Base-by-base conservation (phyloP, 345 rosid genomes). In the Eucalyptus erythrocorys region DNA sequence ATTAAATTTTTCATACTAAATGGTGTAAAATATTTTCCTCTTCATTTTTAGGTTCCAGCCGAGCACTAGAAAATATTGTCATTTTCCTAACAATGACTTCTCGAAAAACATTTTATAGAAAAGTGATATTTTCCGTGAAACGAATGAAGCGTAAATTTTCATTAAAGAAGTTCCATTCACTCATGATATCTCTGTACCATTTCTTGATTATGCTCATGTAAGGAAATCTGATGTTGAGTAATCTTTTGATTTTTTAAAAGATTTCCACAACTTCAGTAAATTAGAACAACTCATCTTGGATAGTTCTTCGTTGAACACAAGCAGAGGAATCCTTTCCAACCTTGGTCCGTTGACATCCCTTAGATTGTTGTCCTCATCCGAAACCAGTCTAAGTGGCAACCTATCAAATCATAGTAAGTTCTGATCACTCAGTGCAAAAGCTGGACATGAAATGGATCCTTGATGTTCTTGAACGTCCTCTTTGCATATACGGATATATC, bases 1-100 rank as follows among this genome's bases (percentile, higher is more conserved):
- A 51, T 51, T 7, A 51, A 4, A 17, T 0, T 51, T 51, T 19
- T 0, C 24, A 51, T 19, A 19, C 2, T 51, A 51, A 51, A 7
- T 1, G 0, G 4, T 19, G 10, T 0, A 51, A 51, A 1, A 19
- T 51, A 19, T 7, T 51, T 51, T 51, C 24, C 7, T 19, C 0
- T 51, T 51, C 57, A 51, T 51, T 19, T 51, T 0, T 10, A 1
- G 0, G 57, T 0, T 51, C 7, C 1, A 19, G 0, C 0, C 4
- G 0, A 51, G 2, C 1, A 51, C 10, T 19, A 19, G 24, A 50
- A 50, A 51, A 51, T 51, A 19, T 51, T 51, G 10, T 19, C 2
- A 51, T 51, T 51, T 51, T 7, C 57, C 57, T 51, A 51, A 0
- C 19, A 3, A 51, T 19, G 24, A 19, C 55, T 51, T 51, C 55